phyloP scores from a whole-genome alignment of 192 early-diverging fungal genomes.

The Pilaira anomala region DNA sequence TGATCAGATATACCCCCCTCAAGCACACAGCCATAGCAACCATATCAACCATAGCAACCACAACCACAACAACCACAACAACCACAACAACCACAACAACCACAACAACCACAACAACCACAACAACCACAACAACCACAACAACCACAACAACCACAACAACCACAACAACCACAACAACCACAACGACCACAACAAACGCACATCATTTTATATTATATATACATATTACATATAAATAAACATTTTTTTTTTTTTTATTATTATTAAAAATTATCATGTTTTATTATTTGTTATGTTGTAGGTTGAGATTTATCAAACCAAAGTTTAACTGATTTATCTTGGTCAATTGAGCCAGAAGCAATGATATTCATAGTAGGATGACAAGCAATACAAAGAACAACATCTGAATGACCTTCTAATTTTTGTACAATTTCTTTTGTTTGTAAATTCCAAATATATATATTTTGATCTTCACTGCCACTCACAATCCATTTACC shows the following conservation, averaged over 20 bases:
- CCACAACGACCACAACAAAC: too few relatives aligned
- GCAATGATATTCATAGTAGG: conserved; percentile 95
- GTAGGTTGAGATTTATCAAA: conserved; percentile 43
- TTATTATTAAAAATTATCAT: neutral
- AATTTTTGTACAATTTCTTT: conserved; percentile 93
- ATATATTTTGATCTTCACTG: conserved; percentile 90
- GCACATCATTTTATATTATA: too few relatives aligned
- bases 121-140: too few relatives aligned
- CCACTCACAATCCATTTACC: conserved; percentile 97
- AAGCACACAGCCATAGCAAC: too few relatives aligned
- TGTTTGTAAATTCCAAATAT: conserved; percentile 97
- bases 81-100: too few relatives aligned
- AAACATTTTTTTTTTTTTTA: neutral
- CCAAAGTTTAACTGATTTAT: conserved; percentile 89
- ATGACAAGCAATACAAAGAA: conserved; percentile 91
- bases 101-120: too few relatives aligned
- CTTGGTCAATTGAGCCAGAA: conserved; percentile 86
- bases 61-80: too few relatives aligned
- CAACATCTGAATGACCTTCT: conserved; percentile 90
- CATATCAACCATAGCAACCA: too few relatives aligned
- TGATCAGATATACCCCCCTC: too few relatives aligned
- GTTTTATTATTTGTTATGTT: neutral
- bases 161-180: too few relatives aligned
- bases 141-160: too few relatives aligned
- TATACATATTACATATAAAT: neutral